A percentile compares a stretch with the other conserved stretches of the same genome.
phyloP scores from a whole-genome alignment of 148 eudicot species.

The Rhododendron ovatum region DNA sequence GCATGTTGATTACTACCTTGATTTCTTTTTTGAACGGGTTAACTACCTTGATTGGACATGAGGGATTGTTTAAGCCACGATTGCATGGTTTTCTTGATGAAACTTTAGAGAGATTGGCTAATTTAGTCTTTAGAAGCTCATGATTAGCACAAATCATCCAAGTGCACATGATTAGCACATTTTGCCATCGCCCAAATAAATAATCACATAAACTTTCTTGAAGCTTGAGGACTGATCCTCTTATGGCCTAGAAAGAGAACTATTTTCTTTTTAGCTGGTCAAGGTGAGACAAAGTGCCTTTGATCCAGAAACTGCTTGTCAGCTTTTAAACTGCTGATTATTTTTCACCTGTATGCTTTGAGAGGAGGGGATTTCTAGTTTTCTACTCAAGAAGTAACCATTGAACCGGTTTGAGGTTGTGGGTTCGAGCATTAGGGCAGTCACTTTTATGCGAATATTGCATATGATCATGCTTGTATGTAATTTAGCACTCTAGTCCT shows the following conservation, averaged over 20 bases:
- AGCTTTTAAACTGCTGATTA: not conserved
- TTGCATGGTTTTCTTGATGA: not conserved
- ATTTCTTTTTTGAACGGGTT: not conserved
- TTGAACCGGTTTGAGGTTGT: not conserved
- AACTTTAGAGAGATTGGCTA: not conserved
- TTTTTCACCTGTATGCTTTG: not conserved
- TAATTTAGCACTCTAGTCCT: not conserved
- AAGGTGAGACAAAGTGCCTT: not conserved
- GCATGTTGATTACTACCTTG: not conserved
- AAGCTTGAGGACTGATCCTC: not conserved
- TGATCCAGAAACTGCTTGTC: not conserved
- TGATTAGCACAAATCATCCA: not conserved
- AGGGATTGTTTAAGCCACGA: not conserved
- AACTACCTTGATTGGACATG: not conserved
- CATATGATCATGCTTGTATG: not conserved
- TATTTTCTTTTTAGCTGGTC: not conserved
- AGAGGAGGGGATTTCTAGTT: not conserved
- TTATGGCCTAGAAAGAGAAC: not conserved
- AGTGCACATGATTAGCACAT: not conserved
- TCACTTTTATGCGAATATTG: not conserved
- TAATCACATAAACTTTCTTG: not conserved
- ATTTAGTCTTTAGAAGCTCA: not conserved
- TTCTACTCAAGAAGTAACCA: not conserved
- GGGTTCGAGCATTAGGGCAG: not conserved
- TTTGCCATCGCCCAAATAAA: not conserved